Evolutionary conservation across 176 grass and related monocot species (phyloP).

Genomic region (Rhynchospora breviuscula): DNA sequence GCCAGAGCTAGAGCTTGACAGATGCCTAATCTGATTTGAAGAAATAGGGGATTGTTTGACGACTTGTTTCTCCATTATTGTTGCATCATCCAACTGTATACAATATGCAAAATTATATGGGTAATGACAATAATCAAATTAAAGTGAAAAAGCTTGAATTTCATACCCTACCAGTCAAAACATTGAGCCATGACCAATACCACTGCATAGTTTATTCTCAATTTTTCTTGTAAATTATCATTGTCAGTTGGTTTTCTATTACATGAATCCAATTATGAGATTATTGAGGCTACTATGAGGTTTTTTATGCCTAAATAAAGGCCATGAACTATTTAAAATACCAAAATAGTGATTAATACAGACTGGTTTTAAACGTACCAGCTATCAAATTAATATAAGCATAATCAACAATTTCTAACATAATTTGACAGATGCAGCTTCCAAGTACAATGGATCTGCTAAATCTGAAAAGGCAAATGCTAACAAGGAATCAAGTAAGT

Average conservation of each 20-base stretch:
- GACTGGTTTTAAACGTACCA: neutral
- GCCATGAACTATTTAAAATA: neutral
- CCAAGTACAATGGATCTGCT: neutral
- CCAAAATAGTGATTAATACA: neutral
- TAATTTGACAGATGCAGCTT: neutral
- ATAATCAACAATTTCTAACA: neutral
- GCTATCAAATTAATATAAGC: neutral
- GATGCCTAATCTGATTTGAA: neutral
- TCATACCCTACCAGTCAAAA: neutral
- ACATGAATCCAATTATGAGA: neutral
- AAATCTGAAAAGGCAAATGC: neutral
- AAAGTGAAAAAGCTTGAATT: neutral
- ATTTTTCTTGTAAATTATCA: neutral
- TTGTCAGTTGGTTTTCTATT: neutral
- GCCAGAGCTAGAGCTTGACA: slow-evolving; percentile 6
- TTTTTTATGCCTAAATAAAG: neutral
- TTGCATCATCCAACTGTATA: slow-evolving; percentile 20
- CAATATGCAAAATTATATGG: neutral
- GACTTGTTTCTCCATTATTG: slow-evolving; percentile 23
- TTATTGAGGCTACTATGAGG: neutral
- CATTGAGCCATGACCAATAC: neutral
- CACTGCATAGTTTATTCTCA: neutral
- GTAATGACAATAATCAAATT: neutral
- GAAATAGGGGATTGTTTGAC: slow-evolving; percentile 23
- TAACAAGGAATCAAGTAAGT: neutral